phyloP scores from a whole-genome alignment of 78 protist species.

The Trichosphaerium sp. region DNA sequence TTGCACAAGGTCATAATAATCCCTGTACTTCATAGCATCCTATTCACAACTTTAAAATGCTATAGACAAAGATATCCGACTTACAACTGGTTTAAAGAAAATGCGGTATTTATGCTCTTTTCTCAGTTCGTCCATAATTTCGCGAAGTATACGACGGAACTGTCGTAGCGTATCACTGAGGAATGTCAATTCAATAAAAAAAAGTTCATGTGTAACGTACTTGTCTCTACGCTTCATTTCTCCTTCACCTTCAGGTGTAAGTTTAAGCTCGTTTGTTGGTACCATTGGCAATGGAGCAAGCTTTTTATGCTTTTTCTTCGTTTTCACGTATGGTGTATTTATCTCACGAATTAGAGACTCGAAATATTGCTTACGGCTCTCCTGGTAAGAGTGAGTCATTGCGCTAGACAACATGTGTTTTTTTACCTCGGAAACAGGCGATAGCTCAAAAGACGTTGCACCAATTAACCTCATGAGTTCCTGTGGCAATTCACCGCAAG shows the following conservation, averaged over 20 bases:
- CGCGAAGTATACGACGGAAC: constrained; percentile 23
- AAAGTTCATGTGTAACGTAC: too few relatives aligned
- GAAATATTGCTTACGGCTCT: not conserved
- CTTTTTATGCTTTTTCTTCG: too few relatives aligned
- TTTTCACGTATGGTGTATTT: too few relatives aligned
- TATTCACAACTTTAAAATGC: constrained; percentile 3
- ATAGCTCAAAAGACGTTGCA: too few relatives aligned
- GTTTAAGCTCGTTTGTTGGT: too few relatives aligned
- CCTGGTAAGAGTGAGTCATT: not conserved
- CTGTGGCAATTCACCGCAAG: not conserved
- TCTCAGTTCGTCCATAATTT: constrained; percentile 11
- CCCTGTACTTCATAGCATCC: too few relatives aligned
- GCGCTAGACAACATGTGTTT: not conserved
- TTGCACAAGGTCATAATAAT: constrained; percentile 33
- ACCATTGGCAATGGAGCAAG: too few relatives aligned
- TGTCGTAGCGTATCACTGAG: constrained; percentile 20
- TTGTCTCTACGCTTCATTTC: too few relatives aligned
- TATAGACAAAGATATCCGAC: not conserved
- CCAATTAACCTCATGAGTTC: not conserved
- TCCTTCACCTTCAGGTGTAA: too few relatives aligned
- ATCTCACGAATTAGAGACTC: not conserved
- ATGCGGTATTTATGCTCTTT: constrained; percentile 18
- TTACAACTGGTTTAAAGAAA: constrained; percentile 25
- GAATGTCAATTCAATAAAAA: constrained; percentile 1
- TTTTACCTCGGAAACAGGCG: not conserved